Conservation (phyloP, 2,329 filamentous ascomycete genomes). For the Conoideocrella luteorostrata region DNA sequence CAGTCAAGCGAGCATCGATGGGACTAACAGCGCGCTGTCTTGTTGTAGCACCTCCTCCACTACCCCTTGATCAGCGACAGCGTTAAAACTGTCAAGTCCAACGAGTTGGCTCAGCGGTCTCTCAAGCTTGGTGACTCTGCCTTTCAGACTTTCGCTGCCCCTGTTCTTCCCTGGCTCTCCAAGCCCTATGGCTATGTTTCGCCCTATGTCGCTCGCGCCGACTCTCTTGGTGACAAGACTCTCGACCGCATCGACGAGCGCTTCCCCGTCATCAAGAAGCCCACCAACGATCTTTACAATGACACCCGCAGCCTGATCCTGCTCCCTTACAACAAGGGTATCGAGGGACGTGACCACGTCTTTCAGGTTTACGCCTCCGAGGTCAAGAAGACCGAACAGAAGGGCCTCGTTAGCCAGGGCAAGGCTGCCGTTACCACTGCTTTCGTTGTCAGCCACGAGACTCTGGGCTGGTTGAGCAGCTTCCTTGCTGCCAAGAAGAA, state of each 20-base stretch:
- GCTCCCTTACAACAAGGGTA: slow-evolving; percentile 55
- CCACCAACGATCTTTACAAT: slow-evolving; percentile 62
- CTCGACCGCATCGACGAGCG: slow-evolving; percentile 61
- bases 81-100: slow-evolving; percentile 70
- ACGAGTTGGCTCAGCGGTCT: slow-evolving; percentile 78
- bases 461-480: slow-evolving; percentile 52
- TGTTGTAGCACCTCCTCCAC: slow-evolving; percentile 69
- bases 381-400: slow-evolving; percentile 57
- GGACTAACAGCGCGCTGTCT: too few relatives aligned
- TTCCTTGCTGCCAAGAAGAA: slow-evolving; percentile 57
- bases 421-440: slow-evolving; percentile 65
- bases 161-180: slow-evolving; percentile 63
- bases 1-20: neutral
- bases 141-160: slow-evolving; percentile 70
- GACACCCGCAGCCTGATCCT: slow-evolving; percentile 56
- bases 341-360: slow-evolving; percentile 57
- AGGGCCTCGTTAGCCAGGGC: slow-evolving; percentile 58
- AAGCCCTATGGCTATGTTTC: slow-evolving; percentile 76
- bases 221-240: slow-evolving; percentile 68
- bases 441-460: slow-evolving; percentile 60
- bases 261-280: slow-evolving; percentile 70
- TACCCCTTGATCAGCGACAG: slow-evolving; percentile 80
- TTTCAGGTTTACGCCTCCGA: slow-evolving; percentile 50
- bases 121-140: slow-evolving; percentile 67
- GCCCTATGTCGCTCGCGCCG: slow-evolving; percentile 79